phyloP scores from a whole-genome alignment of 768 basidiomycete genomes.

The Sarcodon sp. region DNA sequence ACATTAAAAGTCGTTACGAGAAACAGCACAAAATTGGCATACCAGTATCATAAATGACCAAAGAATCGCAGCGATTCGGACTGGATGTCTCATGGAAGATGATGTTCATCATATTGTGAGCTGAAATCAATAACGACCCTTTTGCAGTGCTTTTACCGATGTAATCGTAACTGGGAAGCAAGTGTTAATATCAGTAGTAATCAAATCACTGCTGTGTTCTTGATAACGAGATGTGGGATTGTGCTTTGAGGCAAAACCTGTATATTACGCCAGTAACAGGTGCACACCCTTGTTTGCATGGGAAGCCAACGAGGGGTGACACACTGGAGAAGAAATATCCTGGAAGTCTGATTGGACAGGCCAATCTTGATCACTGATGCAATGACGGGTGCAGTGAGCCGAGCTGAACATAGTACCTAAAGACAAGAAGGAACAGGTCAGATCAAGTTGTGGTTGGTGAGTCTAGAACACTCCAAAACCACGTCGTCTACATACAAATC shows the following conservation, averaged over 20 bases:
- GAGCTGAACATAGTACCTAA: no score
- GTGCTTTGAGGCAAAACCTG: conserved; percentile 22
- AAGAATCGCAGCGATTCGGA: no score
- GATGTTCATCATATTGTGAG: conserved; percentile 25
- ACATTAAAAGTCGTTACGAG: no score
- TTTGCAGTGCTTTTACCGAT: conserved; percentile 25
- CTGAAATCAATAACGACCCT: conserved; percentile 30
- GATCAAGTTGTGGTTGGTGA: no score
- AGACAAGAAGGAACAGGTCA: no score
- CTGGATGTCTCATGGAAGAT: conserved; percentile 17
- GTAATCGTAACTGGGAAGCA: conserved; percentile 23
- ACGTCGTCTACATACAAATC: no score
- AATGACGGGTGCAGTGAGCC: not conserved
- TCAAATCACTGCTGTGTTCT: no score
- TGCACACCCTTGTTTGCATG: conserved; percentile 29
- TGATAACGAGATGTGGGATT: conserved; percentile 24
- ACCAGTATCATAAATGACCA: no score
- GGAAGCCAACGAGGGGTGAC: conserved; percentile 25
- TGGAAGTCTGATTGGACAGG: conserved; percentile 22
- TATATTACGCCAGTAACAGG: conserved; percentile 25
- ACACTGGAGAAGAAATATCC: conserved; percentile 21
- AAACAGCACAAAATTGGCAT: no score
- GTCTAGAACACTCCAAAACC: no score
- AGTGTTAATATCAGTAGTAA: no score
- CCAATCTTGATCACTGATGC: conserved; percentile 14